Evolutionary conservation across 2,329 filamentous ascomycete genomes (phyloP).

Genomic region (Beauveria pseudobassiana): DNA sequence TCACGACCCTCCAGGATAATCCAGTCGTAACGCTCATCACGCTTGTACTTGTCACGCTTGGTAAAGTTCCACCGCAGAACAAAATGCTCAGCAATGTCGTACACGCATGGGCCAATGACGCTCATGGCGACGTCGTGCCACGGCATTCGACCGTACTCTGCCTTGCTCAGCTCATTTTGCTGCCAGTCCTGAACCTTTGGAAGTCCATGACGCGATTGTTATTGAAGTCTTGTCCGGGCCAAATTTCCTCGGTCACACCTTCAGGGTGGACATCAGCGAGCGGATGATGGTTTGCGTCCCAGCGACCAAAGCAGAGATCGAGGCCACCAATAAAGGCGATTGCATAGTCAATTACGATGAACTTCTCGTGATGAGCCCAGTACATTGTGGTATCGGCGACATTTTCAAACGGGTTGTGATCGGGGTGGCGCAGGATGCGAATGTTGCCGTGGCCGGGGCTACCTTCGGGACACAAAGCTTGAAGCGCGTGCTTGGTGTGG

Average conservation of each 20-base stretch:
- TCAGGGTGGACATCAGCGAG: constrained; percentile 83
- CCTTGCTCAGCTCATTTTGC: constrained; percentile 84
- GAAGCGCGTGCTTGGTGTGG: constrained; percentile 84
- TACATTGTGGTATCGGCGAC: constrained; percentile 94
- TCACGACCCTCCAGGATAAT: constrained; percentile 68
- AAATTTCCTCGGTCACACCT: constrained; percentile 74
- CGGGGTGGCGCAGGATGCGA: constrained; percentile 78
- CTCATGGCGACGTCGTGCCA: constrained; percentile 97
- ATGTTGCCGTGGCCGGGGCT: constrained; percentile 83
- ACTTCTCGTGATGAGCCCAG: constrained; percentile 98
- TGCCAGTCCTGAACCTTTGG: constrained; percentile 85
- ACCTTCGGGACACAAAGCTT: constrained; percentile 72
- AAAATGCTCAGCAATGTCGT: constrained; percentile 94
- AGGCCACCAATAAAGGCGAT: constrained; percentile 90
- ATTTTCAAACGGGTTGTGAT: constrained; percentile 92
- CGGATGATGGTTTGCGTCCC: constrained; percentile 81
- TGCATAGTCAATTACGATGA: constrained; percentile 87
- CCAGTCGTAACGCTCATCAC: constrained; percentile 78
- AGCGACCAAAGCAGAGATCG: constrained; percentile 91
- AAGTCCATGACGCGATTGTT: constrained; percentile 98
- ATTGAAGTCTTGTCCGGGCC: constrained; percentile 96
- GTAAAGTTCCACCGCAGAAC: constrained; percentile 92
- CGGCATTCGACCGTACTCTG: constrained; percentile 89
- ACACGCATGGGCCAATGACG: constrained; percentile 79
- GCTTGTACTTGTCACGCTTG: constrained; percentile 97